phyloP scores from a whole-genome alignment of 495 filamentous ascomycete species.

The Xylaria palmicola region DNA sequence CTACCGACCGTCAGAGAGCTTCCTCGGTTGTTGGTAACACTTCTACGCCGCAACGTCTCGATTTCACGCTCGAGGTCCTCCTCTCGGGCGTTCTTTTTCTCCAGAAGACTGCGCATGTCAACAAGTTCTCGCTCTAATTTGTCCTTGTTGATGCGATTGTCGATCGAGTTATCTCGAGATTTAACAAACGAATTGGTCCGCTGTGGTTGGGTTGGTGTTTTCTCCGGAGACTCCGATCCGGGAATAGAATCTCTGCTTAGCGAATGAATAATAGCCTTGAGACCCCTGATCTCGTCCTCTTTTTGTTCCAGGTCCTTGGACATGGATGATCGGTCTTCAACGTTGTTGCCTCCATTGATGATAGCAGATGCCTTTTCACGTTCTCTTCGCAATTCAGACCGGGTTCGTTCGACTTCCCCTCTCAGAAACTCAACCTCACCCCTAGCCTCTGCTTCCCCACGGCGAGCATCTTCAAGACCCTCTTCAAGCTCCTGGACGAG shows the following conservation, averaged over 20 bases:
- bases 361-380: conserved; percentile 79
- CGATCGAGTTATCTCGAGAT: conserved; percentile 52
- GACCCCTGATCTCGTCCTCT: conserved; percentile 93
- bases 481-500: conserved; percentile 95
- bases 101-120: conserved; percentile 68
- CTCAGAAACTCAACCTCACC: conserved; percentile 95
- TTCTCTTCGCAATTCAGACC: conserved; percentile 84
- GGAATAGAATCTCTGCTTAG: conserved; percentile 71
- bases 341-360: conserved; percentile 51
- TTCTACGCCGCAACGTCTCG: conserved; percentile 58
- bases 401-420: conserved; percentile 92
- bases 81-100: conserved; percentile 72
- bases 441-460: conserved; percentile 95
- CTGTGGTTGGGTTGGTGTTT: conserved; percentile 42
- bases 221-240: conserved; percentile 41
- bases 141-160: conserved; percentile 55
- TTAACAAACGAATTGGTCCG: conserved; percentile 35
- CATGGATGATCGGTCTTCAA: conserved; percentile 43
- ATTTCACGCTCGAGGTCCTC: conserved; percentile 90
- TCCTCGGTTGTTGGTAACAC: conserved; percentile 40
- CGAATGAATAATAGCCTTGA: conserved; percentile 97
- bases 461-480: conserved; percentile 88
- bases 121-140: conserved; percentile 75
- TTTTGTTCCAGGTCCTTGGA: conserved; percentile 86
- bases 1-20: conserved; percentile 54